Evolutionary conservation across 495 filamentous ascomycete genomes (phyloP).

Genomic region (Talaromyces trachyspermus): DNA sequence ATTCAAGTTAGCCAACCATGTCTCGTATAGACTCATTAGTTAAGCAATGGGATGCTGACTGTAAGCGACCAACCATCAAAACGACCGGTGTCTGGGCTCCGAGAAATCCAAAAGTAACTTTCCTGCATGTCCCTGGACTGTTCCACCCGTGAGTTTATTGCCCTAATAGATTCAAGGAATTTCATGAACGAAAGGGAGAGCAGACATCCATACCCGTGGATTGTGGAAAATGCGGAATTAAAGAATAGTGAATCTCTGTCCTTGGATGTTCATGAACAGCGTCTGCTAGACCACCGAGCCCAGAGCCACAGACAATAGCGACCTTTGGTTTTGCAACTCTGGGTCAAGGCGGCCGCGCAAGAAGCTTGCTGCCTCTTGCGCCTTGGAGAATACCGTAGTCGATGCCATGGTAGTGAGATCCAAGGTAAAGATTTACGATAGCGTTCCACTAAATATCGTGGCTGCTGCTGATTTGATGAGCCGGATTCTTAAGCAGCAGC

Average conservation of each 20-base stretch:
- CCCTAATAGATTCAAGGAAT: background rate
- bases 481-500: no score
- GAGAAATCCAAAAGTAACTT: constrained; percentile 65
- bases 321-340: constrained; percentile 46
- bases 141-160: no score
- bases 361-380: constrained; percentile 31
- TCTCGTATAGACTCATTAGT: no score
- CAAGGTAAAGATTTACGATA: background rate
- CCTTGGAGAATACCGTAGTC: constrained; percentile 22
- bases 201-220: constrained; percentile 48
- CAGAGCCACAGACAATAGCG: constrained; percentile 69
- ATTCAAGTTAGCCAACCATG: constrained; percentile 1
- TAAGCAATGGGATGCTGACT: constrained; percentile 45
- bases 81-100: constrained; percentile 52
- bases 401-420: constrained; percentile 3
- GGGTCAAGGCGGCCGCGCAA: constrained; percentile 35
- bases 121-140: constrained; percentile 66
- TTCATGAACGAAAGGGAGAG: constrained; percentile 6
- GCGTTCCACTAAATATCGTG: no score
- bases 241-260: constrained; percentile 51
- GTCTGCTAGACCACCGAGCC: constrained; percentile 58
- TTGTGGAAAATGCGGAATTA: constrained; percentile 60
- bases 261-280: constrained; percentile 46
- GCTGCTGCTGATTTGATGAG: no score
- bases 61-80: constrained; percentile 65